Evolutionary conservation across 129 eudicot genomes (phyloP).

Genomic region (Logfia minima): DNA sequence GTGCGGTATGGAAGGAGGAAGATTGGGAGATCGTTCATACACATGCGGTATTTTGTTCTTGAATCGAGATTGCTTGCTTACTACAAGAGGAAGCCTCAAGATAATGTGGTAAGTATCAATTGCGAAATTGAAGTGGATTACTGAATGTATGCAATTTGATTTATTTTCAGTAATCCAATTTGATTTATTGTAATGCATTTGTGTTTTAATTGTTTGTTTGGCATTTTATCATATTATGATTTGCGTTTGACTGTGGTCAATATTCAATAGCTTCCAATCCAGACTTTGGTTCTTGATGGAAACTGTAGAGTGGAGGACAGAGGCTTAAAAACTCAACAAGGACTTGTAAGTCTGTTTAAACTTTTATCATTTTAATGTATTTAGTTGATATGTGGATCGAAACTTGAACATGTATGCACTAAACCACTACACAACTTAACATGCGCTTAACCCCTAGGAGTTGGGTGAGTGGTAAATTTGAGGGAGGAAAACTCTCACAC

Average conservation of each 20-base stretch:
- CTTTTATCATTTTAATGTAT: neutral
- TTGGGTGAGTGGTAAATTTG: neutral
- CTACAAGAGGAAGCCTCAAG: slow-evolving; percentile 93
- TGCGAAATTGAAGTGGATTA: slow-evolving; percentile 7
- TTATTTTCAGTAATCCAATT: neutral
- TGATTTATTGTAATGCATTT: neutral
- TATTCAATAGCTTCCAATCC: slow-evolving; percentile 62
- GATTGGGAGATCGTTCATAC: slow-evolving; percentile 88
- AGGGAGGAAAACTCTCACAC: neutral
- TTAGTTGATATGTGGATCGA: neutral
- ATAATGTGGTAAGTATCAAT: slow-evolving; percentile 57
- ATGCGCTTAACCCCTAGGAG: neutral
- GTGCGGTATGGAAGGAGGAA: slow-evolving; percentile 89
- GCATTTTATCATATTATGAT: neutral
- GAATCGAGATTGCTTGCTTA: slow-evolving; percentile 78
- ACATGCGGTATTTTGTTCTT: slow-evolving; percentile 88
- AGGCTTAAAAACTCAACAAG: slow-evolving; percentile 93
- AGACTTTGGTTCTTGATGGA: slow-evolving; percentile 88
- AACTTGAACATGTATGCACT: slow-evolving; percentile 12
- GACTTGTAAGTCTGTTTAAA: slow-evolving; percentile 58
- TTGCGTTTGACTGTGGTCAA: neutral
- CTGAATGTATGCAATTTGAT: neutral
- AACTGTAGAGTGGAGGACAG: slow-evolving; percentile 96
- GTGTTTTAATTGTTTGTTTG: no score
- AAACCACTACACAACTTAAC: neutral